phyloP scores from a whole-genome alignment of 2,329 filamentous ascomycete species.

The Venturia carpophila region DNA sequence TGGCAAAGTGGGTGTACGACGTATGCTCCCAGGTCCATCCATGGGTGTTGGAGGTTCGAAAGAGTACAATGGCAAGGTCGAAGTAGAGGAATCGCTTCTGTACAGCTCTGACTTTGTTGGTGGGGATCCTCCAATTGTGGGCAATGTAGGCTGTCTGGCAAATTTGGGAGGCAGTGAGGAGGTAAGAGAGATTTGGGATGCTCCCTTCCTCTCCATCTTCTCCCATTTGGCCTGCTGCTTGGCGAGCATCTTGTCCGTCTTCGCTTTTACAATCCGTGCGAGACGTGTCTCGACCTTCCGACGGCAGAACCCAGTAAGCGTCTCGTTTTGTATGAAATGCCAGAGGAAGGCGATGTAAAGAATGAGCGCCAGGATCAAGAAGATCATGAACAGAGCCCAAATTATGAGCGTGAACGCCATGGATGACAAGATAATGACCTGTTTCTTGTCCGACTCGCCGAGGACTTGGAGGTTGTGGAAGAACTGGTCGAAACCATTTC shows the following conservation, averaged over 20 bases:
- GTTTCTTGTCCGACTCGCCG: conserved; percentile 63
- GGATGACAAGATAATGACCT: conserved; percentile 74
- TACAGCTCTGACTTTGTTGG: conserved; percentile 47
- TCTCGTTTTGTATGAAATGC: conserved; percentile 82
- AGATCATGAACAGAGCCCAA: conserved; percentile 74
- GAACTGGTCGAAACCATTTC: conserved; percentile 62
- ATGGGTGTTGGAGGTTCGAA: conserved; percentile 52
- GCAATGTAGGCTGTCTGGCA: conserved; percentile 60
- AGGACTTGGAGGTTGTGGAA: conserved; percentile 73
- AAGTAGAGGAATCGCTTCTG: conserved; percentile 52
- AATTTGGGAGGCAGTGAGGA: conserved; percentile 28
- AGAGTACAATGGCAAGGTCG: conserved; percentile 55
- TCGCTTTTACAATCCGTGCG: conserved; percentile 73
- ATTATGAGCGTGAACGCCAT: conserved; percentile 90
- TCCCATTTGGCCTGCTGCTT: conserved; percentile 56
- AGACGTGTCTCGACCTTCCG: conserved; percentile 84
- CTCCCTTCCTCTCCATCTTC: conserved; percentile 45
- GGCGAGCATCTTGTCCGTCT: conserved; percentile 80
- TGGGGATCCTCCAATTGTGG: conserved; percentile 49
- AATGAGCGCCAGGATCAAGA: conserved; percentile 62
- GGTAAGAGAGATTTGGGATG: conserved; percentile 1
- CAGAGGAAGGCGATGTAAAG: conserved; percentile 86
- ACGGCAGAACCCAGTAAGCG: conserved; percentile 76
- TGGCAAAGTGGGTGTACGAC: conserved; percentile 35
- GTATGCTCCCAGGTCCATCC: conserved; percentile 23